Evolutionary conservation across 2,329 filamentous ascomycete species (phyloP).

Genomic region (Dothistroma pini): DNA sequence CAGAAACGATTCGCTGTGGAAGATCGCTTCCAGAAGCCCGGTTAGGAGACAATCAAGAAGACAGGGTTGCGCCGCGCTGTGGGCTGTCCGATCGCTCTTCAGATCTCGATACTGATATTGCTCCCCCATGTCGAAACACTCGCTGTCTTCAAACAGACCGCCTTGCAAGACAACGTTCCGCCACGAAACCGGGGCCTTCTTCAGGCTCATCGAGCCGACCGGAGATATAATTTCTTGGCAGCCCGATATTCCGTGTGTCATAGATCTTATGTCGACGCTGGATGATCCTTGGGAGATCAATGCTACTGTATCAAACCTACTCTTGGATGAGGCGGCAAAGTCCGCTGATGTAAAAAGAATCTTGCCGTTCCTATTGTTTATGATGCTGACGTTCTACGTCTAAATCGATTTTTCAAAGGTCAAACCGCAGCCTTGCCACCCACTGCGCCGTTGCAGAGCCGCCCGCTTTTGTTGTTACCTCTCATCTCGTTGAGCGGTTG

Average conservation of each 20-base stretch:
- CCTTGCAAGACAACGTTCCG: background rate
- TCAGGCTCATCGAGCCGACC: conserved; percentile 3
- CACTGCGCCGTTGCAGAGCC: conserved; percentile 4
- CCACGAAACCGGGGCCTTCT: background rate
- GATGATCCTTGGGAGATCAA: background rate
- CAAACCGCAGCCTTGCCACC: background rate
- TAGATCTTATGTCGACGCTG: conserved; percentile 2
- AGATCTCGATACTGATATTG: background rate
- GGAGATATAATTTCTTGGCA: conserved; percentile 3
- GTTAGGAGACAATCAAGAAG: conserved; percentile 7
- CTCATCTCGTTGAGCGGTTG: conserved; percentile 30
- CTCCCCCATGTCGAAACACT: background rate
- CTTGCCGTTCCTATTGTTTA: background rate
- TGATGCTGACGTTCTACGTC: background rate
- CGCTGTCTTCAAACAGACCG: conserved; percentile 4
- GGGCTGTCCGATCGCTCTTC: background rate
- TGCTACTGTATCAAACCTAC: background rate
- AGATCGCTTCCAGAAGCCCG: conserved; percentile 20
- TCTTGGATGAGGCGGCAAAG: background rate
- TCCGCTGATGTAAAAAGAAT: background rate
- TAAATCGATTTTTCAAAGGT: background rate
- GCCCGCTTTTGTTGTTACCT: conserved; percentile 15
- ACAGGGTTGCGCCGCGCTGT: background rate
- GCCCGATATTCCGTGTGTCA: conserved; percentile 9
- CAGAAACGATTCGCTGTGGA: conserved; percentile 1